phyloP scores from a whole-genome alignment of 176 grass and related monocot genomes.

The Triticum urartu region DNA sequence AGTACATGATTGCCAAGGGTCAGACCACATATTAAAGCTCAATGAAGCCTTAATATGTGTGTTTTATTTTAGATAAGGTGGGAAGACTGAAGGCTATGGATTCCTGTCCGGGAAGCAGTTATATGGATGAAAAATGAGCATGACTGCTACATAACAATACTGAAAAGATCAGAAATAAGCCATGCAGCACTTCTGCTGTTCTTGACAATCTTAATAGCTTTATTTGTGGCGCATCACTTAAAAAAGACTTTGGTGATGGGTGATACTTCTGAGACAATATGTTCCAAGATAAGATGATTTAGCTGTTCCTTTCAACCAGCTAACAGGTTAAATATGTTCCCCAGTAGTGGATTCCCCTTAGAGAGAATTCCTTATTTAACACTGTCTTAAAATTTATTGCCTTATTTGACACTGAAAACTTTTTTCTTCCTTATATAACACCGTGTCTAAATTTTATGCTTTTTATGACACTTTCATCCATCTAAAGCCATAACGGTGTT shows the following conservation, averaged over 20 bases:
- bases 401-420: no score
- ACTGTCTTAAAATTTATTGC: no score
- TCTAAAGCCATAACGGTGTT: no score
- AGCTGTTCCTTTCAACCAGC: background rate
- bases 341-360: background rate
- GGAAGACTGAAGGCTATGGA: background rate
- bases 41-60: background rate
- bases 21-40: background rate
- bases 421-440: no score
- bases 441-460: no score
- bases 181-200: background rate
- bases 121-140: background rate
- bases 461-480: no score
- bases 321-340: background rate
- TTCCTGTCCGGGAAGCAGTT: background rate
- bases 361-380: no score
- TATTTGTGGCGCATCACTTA: background rate
- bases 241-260: background rate
- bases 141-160: slow-evolving; percentile 1
- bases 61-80: background rate
- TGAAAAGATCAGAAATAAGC: background rate
- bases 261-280: background rate
- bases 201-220: background rate
- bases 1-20: background rate
- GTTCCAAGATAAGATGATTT: background rate